phyloP scores from a whole-genome alignment of 139 green algal species.

The Choricystis sp. region DNA sequence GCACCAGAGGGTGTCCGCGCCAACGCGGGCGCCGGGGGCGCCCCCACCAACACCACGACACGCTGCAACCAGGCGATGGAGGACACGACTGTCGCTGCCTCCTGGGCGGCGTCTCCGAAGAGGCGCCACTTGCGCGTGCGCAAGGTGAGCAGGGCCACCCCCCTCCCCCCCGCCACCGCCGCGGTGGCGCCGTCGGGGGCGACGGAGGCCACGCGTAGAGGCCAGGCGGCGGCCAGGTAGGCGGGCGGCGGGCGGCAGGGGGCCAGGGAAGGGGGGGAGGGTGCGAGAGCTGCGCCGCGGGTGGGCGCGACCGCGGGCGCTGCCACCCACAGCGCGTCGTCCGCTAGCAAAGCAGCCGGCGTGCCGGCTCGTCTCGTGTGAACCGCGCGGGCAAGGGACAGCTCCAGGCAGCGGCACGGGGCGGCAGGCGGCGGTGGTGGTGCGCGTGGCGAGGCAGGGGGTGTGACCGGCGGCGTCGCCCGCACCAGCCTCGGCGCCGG shows the following conservation, averaged over 20 bases:
- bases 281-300: too few species aligned
- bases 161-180: slow-evolving; percentile 57
- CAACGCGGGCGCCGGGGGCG: slow-evolving; percentile 6
- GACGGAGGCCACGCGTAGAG: slow-evolving; percentile 34
- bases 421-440: neutral
- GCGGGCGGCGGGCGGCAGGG: slow-evolving; percentile 8
- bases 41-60: slow-evolving; percentile 19
- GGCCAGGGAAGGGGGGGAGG: slow-evolving; percentile 8
- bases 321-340: slow-evolving; percentile 22
- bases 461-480: neutral
- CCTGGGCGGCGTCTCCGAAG: slow-evolving; percentile 77
- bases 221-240: slow-evolving; percentile 50
- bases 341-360: too few species aligned
- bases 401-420: slow-evolving; percentile 24
- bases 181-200: slow-evolving; percentile 51
- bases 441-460: too few species aligned
- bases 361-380: neutral
- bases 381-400: slow-evolving; percentile 25
- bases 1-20: neutral
- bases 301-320: slow-evolving; percentile 43
- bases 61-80: slow-evolving; percentile 41
- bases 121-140: slow-evolving; percentile 46
- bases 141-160: slow-evolving; percentile 60
- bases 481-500: slow-evolving; percentile 6
- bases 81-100: slow-evolving; percentile 30